Conservation (phyloP, 495 filamentous ascomycete genomes). For the Bacidia rubella region DNA sequence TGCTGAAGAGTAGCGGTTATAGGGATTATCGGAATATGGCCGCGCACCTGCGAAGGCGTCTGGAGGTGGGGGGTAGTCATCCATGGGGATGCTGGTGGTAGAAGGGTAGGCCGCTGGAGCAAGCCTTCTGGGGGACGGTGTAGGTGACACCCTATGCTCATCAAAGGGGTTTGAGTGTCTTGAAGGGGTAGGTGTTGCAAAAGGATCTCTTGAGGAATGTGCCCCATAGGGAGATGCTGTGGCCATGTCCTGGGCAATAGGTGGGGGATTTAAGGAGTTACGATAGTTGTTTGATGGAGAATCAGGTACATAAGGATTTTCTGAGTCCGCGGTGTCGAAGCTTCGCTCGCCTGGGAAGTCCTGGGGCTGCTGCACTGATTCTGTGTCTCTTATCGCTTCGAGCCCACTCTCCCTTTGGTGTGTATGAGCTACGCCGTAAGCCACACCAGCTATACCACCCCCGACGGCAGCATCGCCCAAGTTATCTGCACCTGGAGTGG, state of each 20-base stretch:
- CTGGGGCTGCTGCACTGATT: constrained; percentile 22
- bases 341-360: constrained; percentile 32
- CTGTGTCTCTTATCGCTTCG: constrained; percentile 45
- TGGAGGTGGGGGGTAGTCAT: constrained; percentile 17
- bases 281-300: constrained; percentile 11
- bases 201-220: constrained; percentile 21
- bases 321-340: constrained; percentile 31
- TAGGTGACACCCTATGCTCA: constrained; percentile 19
- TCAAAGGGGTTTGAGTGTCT: constrained; percentile 17
- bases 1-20: constrained; percentile 46
- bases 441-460: constrained; percentile 66
- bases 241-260: constrained; percentile 3
- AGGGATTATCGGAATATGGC: constrained; percentile 37
- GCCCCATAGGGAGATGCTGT: background rate
- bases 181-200: constrained; percentile 27
- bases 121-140: constrained; percentile 26
- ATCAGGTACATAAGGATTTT: constrained; percentile 33
- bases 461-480: constrained; percentile 56
- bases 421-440: constrained; percentile 57
- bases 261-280: constrained; percentile 4
- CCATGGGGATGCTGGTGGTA: constrained; percentile 22
- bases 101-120: constrained; percentile 24
- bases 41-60: constrained; percentile 5
- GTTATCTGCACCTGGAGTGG: constrained; percentile 65
- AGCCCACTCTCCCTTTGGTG: constrained; percentile 61